A percentile compares a stretch with the other conserved stretches of the same genome.
Conservation (phyloP, 2,329 filamentous ascomycete species). For the Xylaria arbuscula region DNA sequence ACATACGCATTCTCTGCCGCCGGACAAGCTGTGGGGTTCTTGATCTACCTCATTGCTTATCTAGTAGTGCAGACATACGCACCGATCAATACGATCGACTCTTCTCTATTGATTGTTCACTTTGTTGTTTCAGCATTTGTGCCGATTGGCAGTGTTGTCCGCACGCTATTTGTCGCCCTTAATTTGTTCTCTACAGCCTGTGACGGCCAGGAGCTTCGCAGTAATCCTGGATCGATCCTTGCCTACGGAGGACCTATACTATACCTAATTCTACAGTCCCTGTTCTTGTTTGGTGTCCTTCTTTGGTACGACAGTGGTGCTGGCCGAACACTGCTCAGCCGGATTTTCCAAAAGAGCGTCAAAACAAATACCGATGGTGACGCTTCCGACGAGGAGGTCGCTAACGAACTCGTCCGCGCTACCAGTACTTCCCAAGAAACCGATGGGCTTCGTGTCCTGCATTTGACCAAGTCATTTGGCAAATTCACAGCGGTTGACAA, state of each 20-base stretch:
- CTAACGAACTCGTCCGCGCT: slow-evolving; percentile 72
- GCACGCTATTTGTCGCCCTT: slow-evolving; percentile 79
- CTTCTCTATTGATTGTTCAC: slow-evolving; percentile 74
- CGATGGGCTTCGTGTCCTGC: slow-evolving; percentile 80
- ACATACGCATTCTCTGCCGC: slow-evolving; percentile 87
- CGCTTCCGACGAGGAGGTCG: slow-evolving; percentile 68
- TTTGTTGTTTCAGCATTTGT: slow-evolving; percentile 79
- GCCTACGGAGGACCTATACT: slow-evolving; percentile 87
- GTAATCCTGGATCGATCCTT: slow-evolving; percentile 75
- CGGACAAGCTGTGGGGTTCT: slow-evolving; percentile 76
- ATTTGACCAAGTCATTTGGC: slow-evolving; percentile 84
- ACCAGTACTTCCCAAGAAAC: slow-evolving; percentile 59
- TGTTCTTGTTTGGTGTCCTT: slow-evolving; percentile 76
- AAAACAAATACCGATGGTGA: slow-evolving; percentile 47
- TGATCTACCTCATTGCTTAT: slow-evolving; percentile 78
- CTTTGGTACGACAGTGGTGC: slow-evolving; percentile 85
- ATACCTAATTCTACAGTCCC: slow-evolving; percentile 80
- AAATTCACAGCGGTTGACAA: slow-evolving; percentile 86
- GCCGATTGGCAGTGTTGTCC: slow-evolving; percentile 79
- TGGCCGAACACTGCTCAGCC: slow-evolving; percentile 60
- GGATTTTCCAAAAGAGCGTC: slow-evolving; percentile 48
- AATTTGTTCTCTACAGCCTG: slow-evolving; percentile 89
- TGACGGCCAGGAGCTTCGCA: slow-evolving; percentile 69
- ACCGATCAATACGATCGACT: slow-evolving; percentile 75
- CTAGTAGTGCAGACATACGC: slow-evolving; percentile 79